Base-by-base conservation (phyloP, 371 early-diverging fungal species). In the Amoeboradix gromovi region DNA sequence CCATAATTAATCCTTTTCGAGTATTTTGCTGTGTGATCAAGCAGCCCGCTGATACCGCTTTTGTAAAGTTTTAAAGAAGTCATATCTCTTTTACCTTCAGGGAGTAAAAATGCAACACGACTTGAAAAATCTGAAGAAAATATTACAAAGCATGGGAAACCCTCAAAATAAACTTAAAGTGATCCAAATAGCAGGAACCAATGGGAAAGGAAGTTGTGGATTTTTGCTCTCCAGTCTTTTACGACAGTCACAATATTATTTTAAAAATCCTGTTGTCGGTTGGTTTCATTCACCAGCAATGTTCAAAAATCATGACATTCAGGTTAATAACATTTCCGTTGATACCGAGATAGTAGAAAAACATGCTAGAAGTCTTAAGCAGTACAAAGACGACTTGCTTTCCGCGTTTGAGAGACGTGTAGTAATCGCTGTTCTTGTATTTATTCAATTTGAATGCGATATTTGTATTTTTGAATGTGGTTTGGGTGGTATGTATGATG, bases 401-500 rank as follows among this genome's bases (percentile, higher is more conserved):
- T 12, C 12, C 48, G 12, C 48, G 22, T 48, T 48, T 48, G 48
- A 48, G 22, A 12, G 5, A 12, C 5, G 48, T 12, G 48, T 48
- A 22, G 12, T 48, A 12, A 5, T 48, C 12, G 48, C 48, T 12
- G 22, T 48, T 48, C 12, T 48, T 12, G 22, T 48, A 48, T 48
- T 48, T 48, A 48, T 12, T 5, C 12, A 48, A 22, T 22, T 48
- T 48, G 22, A 74, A 22, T 78, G 90, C 1, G 86, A 89, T 72
- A 87, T 85, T 28, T 84, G 84, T 0, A 82, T 89, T 31, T 68
- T 90, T 29, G 89, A 91, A 75, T 87, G 87, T 1, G 91, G 91
- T 48, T 80, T 90, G 0, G 91, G 91, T 31, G 91, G 91, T 66
- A 80, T 83, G 67, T 89, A 86, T 72, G 91, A 90, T 72, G 82